Evolutionary conservation across 495 filamentous ascomycete genomes (phyloP), one percentile per base, ranked within the genome.

Genomic region (Aspergillus asperescens): DNA sequence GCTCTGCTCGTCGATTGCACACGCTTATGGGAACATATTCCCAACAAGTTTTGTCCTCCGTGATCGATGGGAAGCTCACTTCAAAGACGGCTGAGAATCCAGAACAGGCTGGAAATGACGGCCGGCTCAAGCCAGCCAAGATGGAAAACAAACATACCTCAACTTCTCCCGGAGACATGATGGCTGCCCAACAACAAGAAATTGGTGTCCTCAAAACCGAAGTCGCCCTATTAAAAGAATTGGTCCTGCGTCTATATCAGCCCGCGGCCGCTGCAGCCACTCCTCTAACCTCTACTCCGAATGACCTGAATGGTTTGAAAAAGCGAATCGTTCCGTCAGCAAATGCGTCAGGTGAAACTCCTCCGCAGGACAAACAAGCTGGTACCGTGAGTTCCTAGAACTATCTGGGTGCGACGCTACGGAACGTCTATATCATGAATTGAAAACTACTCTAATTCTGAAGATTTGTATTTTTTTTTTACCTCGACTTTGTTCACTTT

Each of bases 181-280:
- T 50, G 0, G 37, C 48, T 7, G 35, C 54, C 7, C 55, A 55
- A 39, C 54, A 60, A 20, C 48, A 62, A 23, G 68, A 73, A 32
- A 59, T 74, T 12, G 40, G 53, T 8, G 34, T 50, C 3, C 51
- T 74, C 25, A 67, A 64, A 29, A 44, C 59, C 18, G 68, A 74
- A 52, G 58, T 73, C 10, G 54, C 63, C 2, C 59, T 70, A 18
- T 57, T 74, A 16, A 70, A 65, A 19, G 55, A 59, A 28, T 63
- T 72, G 12, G 62, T 72, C 9, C 66, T 64, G 22, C 57, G 70
- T 29, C 52, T 72, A 2, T 61, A 49, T 28, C 52, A 48, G 18
- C n/a, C 55, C 15, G 12, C 41, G 18, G 15, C 40, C 31, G 38
- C 48, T 7, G 24, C 29, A 29, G 34, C 24, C 43, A 20, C 19